Evolutionary conservation across 345 rosid genomes (phyloP).

Genomic region (Nephelium lappaceum): DNA sequence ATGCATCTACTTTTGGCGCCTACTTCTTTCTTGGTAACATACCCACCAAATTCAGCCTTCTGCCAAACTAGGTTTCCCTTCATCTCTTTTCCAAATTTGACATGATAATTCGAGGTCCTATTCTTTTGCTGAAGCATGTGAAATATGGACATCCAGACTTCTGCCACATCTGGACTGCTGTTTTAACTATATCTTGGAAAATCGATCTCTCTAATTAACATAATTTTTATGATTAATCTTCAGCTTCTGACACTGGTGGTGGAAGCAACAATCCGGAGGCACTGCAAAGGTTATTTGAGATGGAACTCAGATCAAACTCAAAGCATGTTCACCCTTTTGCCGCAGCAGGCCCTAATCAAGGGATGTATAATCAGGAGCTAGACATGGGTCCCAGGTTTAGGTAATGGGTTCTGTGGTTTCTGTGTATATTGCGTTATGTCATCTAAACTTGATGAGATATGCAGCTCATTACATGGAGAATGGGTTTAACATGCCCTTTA

Average conservation of each 20-base stretch:
- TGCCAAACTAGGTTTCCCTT: not conserved
- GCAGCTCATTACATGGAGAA: not conserved
- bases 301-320: slow-evolving; percentile 68
- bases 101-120: not conserved
- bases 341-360: slow-evolving; percentile 52
- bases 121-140: not conserved
- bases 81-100: not conserved
- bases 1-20: not conserved
- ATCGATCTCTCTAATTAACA: not conserved
- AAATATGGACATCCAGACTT: not conserved
- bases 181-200: not conserved
- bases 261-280: slow-evolving; percentile 66
- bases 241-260: slow-evolving; percentile 54
- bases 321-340: slow-evolving; percentile 57
- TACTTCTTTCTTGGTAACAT: not conserved
- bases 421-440: slow-evolving; percentile 27
- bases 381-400: slow-evolving; percentile 75
- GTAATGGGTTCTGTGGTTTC: slow-evolving; percentile 32
- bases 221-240: not conserved
- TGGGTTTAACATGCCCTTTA: slow-evolving; percentile 18
- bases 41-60: not conserved
- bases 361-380: slow-evolving; percentile 64
- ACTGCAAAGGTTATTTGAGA: slow-evolving; percentile 74
- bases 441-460: slow-evolving; percentile 26
- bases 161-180: not conserved